Conservation (phyloP, 2,329 filamentous ascomycete genomes). For the Trichoderma sp. region DNA sequence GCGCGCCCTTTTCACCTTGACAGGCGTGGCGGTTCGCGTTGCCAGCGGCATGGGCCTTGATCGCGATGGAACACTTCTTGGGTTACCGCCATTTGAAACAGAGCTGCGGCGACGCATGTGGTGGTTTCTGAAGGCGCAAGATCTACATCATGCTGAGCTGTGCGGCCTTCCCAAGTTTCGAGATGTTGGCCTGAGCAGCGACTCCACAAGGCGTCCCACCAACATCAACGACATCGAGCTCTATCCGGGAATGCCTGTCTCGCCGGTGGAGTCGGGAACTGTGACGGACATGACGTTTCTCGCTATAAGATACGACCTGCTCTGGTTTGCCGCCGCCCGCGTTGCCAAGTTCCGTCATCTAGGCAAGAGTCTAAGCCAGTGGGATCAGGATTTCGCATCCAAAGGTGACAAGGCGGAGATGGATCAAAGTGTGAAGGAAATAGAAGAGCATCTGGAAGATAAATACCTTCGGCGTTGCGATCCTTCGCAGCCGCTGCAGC, state of each 20-base stretch:
- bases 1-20: conserved; percentile 7
- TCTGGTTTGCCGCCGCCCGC: conserved; percentile 4
- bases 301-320: conserved; percentile 12
- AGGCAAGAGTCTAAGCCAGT: conserved; percentile 6
- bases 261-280: neutral
- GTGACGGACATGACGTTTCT: conserved; percentile 13
- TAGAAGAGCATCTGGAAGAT: neutral
- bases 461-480: conserved; percentile 6
- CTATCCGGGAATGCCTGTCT: neutral
- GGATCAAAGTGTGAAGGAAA: neutral
- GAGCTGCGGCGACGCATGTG: neutral
- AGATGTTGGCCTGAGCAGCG: conserved; percentile 6
- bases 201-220: conserved; percentile 7
- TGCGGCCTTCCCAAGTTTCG: conserved; percentile 15
- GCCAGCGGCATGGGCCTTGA: conserved; percentile 6
- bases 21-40: conserved; percentile 10
- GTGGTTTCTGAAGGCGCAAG: conserved; percentile 15
- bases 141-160: conserved; percentile 4
- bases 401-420: conserved; percentile 3
- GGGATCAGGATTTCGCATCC: conserved; percentile 10
- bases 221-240: neutral
- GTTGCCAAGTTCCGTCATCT: conserved; percentile 3
- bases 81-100: neutral
- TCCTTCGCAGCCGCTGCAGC: conserved; percentile 9
- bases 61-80: conserved; percentile 12